Evolutionary conservation across 192 early-diverging fungal genomes (phyloP).

Genomic region (Linnemannia hyalina): DNA sequence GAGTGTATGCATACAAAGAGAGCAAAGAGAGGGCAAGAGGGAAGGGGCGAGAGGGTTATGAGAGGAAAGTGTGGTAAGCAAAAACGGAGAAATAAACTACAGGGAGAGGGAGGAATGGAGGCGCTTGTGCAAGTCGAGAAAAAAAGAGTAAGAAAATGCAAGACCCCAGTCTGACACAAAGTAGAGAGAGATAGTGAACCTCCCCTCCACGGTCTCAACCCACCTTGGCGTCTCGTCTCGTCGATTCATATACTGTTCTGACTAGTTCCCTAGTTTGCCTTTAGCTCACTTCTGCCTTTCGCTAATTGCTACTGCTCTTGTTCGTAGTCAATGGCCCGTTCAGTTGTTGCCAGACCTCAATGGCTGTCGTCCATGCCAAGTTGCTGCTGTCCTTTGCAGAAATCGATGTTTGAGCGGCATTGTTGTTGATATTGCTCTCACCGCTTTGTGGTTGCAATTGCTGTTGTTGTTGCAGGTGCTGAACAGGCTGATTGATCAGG

Average conservation of each 20-base stretch:
- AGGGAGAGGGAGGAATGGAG: background rate
- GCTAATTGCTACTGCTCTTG: background rate
- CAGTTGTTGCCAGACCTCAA: background rate
- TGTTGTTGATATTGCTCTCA: background rate
- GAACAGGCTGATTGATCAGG: background rate
- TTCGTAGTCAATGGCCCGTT: background rate
- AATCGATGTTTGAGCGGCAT: background rate
- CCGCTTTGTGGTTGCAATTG: background rate
- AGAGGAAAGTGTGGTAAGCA: background rate
- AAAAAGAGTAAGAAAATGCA: too few relatives aligned
- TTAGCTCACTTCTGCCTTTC: background rate
- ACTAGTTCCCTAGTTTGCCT: background rate
- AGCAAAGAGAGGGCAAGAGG: background rate
- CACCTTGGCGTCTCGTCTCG: background rate
- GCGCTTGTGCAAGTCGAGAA: too few relatives aligned
- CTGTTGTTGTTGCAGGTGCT: background rate
- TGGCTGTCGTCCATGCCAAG: background rate
- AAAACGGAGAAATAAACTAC: background rate
- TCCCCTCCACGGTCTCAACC: background rate
- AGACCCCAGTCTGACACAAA: too few relatives aligned
- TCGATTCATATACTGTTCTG: background rate
- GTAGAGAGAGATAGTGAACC: too few relatives aligned
- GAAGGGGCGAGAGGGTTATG: background rate
- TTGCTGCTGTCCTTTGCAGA: constrained; percentile 6
- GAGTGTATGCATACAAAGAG: background rate